Conservation (phyloP, 2,329 filamentous ascomycete genomes). For the Exophiala mesophila region DNA sequence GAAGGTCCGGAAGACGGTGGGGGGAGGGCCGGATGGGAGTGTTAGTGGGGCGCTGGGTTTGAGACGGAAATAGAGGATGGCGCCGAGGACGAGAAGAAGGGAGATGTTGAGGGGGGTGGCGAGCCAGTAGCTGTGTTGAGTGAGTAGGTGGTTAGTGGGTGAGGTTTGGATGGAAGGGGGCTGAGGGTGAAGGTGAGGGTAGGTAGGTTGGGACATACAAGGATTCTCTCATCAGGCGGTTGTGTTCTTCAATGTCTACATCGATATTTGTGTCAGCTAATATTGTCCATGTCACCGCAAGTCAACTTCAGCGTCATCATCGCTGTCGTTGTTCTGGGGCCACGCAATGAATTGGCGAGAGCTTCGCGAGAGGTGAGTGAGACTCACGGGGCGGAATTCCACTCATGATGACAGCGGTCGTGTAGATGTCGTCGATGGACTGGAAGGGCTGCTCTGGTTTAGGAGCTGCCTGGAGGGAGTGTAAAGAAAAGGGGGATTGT, state of each 20-base stretch:
- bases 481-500: neutral
- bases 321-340: neutral
- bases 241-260: constrained; percentile 14
- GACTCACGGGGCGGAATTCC: neutral
- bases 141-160: neutral
- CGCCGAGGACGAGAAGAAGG: constrained; percentile 53
- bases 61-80: constrained; percentile 56
- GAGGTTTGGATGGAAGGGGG: neutral
- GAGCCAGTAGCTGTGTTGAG: constrained; percentile 12
- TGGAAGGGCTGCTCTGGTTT: neutral
- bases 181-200: neutral
- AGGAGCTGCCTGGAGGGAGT: neutral
- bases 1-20: constrained; percentile 81
- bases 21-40: constrained; percentile 53
- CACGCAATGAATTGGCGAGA: too few species aligned
- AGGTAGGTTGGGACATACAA: constrained; percentile 6
- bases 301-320: too few species aligned
- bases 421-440: neutral
- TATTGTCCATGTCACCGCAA: neutral
- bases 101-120: constrained; percentile 49
- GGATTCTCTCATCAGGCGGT: constrained; percentile 12
- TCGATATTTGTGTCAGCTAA: neutral
- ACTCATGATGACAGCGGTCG: neutral
- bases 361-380: too few species aligned
- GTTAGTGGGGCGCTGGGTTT: constrained; percentile 48